Evolutionary conservation across 2,329 filamentous ascomycete genomes (phyloP).

Genomic region (Epichloe baconii): DNA sequence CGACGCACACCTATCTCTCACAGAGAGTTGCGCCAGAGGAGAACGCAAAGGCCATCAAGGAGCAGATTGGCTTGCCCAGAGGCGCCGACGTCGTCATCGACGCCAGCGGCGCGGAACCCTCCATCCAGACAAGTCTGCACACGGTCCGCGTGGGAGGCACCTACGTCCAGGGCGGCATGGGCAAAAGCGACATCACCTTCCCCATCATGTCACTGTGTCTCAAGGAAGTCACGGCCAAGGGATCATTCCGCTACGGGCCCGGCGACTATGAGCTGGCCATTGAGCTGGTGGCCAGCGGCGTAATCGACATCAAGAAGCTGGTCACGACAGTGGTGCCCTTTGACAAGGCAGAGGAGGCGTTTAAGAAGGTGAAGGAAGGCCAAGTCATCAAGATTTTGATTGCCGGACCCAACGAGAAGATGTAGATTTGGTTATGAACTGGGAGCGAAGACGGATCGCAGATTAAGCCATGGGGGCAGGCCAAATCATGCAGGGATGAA

Average conservation of each 20-base stretch:
- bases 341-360: conserved; percentile 70
- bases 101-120: conserved; percentile 65
- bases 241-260: conserved; percentile 78
- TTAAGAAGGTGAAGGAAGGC: conserved; percentile 72
- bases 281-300: conserved; percentile 58
- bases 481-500: not conserved
- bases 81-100: conserved; percentile 73
- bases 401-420: conserved; percentile 48
- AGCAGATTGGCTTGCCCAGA: conserved; percentile 46
- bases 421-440: not conserved
- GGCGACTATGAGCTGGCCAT: conserved; percentile 82
- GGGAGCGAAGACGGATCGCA: too few relatives aligned
- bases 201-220: conserved; percentile 82
- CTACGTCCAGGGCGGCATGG: conserved; percentile 85
- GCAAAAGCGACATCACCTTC: conserved; percentile 74
- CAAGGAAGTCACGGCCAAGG: conserved; percentile 79
- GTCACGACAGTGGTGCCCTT: conserved; percentile 70
- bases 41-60: conserved; percentile 57
- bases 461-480: not conserved
- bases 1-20: conserved; percentile 58
- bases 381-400: conserved; percentile 63
- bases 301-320: conserved; percentile 70
- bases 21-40: conserved; percentile 51
- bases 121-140: conserved; percentile 63
- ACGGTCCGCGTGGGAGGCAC: conserved; percentile 57